Percentiles rank a stretch among this genome's conserved stretches.
phyloP scores from a whole-genome alignment of 495 filamentous ascomycete species.

The Xylaria telfairii region DNA sequence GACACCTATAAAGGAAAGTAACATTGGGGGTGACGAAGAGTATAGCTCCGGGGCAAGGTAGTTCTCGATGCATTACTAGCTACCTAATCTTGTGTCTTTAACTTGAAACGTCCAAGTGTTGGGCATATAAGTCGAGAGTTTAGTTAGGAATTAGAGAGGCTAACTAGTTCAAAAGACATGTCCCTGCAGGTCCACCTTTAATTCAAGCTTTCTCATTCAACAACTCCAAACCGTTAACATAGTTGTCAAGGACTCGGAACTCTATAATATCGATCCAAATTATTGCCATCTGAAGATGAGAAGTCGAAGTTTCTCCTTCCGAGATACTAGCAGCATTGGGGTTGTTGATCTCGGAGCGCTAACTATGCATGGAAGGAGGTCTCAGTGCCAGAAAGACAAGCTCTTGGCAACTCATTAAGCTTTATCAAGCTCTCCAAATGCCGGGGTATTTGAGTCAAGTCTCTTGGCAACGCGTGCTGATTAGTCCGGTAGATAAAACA shows the following conservation, averaged over 20 bases:
- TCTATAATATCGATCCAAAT: not conserved
- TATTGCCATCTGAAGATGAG: not conserved
- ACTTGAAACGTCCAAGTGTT: conserved; percentile 14
- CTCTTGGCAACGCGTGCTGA: conserved; percentile 20
- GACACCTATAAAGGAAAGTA: conserved; percentile 27
- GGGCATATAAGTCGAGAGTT: not conserved
- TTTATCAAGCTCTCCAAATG: conserved; percentile 17
- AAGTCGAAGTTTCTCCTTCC: not conserved
- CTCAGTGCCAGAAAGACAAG: not conserved
- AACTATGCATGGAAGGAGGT: conserved; percentile 24
- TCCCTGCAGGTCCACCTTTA: not conserved
- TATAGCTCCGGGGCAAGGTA: conserved; percentile 3
- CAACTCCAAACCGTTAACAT: not conserved
- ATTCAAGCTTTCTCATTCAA: not conserved
- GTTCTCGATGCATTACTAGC: conserved; percentile 15
- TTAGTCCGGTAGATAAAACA: conserved; percentile 25
- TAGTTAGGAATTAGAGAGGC: conserved; percentile 2
- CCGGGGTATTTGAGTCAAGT: not conserved
- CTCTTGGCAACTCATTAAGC: conserved; percentile 20
- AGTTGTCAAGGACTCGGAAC: conserved; percentile 2
- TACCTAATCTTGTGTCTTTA: conserved; percentile 3
- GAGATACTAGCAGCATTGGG: not conserved
- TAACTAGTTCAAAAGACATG: conserved; percentile 8
- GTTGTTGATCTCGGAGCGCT: conserved; percentile 14
- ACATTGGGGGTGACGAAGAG: conserved; percentile 14